phyloP scores from a whole-genome alignment of 352 stramenopile genomes.

The Phytopythium vexans region DNA sequence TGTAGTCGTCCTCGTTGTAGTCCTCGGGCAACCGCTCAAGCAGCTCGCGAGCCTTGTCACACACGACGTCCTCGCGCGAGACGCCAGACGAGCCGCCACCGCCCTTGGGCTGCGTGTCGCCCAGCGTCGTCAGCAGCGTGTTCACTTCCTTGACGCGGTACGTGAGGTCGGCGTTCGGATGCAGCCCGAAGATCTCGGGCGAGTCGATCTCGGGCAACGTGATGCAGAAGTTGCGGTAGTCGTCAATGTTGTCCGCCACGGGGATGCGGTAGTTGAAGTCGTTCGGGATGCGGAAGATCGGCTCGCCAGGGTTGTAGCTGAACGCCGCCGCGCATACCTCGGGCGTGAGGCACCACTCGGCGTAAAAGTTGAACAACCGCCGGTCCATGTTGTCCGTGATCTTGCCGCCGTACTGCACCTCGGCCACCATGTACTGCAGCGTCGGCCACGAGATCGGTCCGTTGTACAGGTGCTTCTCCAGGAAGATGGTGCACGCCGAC shows the following conservation, averaged over 20 bases:
- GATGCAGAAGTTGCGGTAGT: slow-evolving; percentile 95
- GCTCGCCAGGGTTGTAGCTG: slow-evolving; percentile 93
- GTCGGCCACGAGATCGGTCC: slow-evolving; percentile 97
- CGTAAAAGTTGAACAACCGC: slow-evolving; percentile 97
- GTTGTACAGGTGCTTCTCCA: slow-evolving; percentile 99
- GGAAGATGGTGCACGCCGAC: slow-evolving; percentile 96
- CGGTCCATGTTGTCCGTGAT: slow-evolving; percentile 99
- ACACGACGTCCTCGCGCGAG: slow-evolving; percentile 95
- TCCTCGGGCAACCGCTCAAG: slow-evolving; percentile 93
- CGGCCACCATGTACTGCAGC: slow-evolving; percentile 98
- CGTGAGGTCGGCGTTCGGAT: slow-evolving; percentile 98
- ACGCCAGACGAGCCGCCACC: slow-evolving; percentile 85
- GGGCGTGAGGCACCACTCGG: slow-evolving; percentile 94
- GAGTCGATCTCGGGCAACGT: slow-evolving; percentile 96
- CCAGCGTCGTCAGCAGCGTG: slow-evolving; percentile 91
- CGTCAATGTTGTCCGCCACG: slow-evolving; percentile 89
- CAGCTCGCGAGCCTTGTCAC: slow-evolving; percentile 94
- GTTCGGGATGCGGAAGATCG: slow-evolving; percentile 96
- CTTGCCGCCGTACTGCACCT: slow-evolving; percentile 98
- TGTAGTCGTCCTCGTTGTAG: slow-evolving; percentile 98
- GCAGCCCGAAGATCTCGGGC: slow-evolving; percentile 98
- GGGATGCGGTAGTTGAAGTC: slow-evolving; percentile 97
- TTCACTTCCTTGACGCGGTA: slow-evolving; percentile 97
- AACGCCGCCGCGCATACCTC: slow-evolving; percentile 85
- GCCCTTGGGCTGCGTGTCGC: slow-evolving; percentile 96